Evolutionary conservation across 164 flowering plant species (phyloP).

Genomic region (Cinnamomum micranthum): DNA sequence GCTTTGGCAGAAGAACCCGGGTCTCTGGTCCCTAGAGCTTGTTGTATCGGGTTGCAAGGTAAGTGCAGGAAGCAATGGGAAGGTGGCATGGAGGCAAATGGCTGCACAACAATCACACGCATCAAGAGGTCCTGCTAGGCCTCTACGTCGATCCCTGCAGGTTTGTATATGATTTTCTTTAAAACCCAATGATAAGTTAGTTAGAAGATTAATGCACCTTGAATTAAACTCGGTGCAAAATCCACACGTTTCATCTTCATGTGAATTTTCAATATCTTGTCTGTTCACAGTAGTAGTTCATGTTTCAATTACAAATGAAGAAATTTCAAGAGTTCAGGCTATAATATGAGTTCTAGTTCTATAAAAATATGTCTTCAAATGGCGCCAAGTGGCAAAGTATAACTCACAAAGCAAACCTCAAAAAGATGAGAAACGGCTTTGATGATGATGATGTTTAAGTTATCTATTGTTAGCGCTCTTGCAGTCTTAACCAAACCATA

Average conservation of each 20-base stretch:
- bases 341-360: neutral
- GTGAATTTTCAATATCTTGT: too few relatives aligned
- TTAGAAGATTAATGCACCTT: neutral
- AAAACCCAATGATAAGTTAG: neutral
- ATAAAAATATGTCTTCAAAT: neutral
- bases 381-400: too few relatives aligned
- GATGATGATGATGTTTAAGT: neutral
- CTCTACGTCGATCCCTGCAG: conserved; percentile 82
- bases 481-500: neutral
- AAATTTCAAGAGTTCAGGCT: too few relatives aligned
- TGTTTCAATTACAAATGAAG: neutral
- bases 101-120: conserved; percentile 62
- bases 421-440: too few relatives aligned
- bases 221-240: neutral
- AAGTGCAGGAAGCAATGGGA: conserved; percentile 82
- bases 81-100: conserved; percentile 76
- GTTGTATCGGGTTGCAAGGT: conserved; percentile 73
- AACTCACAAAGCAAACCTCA: neutral
- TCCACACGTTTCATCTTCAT: too few relatives aligned
- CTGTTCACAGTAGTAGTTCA: neutral
- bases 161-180: conserved; percentile 11
- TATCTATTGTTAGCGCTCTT: too few relatives aligned
- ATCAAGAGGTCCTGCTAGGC: conserved; percentile 73
- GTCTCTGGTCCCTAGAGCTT: conserved; percentile 72
- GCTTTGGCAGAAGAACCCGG: conserved; percentile 35